A percentile compares a stretch with the other conserved stretches of the same genome.
Conservation (phyloP, 2,329 filamentous ascomycete species). For the Fusarium penzigii region DNA sequence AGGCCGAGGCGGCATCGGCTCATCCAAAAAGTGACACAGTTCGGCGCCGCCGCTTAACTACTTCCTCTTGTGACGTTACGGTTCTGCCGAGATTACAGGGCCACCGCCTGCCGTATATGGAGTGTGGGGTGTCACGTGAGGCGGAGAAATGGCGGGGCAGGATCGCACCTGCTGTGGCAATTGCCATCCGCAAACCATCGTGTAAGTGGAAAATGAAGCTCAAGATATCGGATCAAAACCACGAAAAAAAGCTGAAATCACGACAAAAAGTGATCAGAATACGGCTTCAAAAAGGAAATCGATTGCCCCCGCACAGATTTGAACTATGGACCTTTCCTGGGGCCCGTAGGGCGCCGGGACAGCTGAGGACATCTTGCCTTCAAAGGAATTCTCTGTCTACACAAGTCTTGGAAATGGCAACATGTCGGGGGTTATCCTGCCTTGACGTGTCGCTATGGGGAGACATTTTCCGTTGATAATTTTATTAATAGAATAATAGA, state of each 20-base stretch:
- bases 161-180: no score
- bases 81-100: not conserved
- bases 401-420: no score
- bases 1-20: not conserved
- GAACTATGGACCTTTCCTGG: constrained; percentile 27
- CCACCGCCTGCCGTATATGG: not conserved
- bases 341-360: no score
- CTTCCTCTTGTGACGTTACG: not conserved
- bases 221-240: not conserved
- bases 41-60: not conserved
- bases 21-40: not conserved
- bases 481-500: no score
- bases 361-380: no score
- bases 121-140: not conserved
- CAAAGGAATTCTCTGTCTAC: no score
- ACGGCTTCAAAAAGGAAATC: constrained; percentile 6
- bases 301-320: constrained; percentile 23
- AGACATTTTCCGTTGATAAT: no score
- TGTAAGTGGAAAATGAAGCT: not conserved
- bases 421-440: no score
- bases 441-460: no score
- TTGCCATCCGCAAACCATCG: no score
- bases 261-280: no score
- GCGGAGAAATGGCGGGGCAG: no score
- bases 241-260: not conserved